These are phyloP conservation scores for Linnemannia exigua DNA, from an alignment of 192 early-diverging fungal genomes.

Conservation along the genomic window DNA sequence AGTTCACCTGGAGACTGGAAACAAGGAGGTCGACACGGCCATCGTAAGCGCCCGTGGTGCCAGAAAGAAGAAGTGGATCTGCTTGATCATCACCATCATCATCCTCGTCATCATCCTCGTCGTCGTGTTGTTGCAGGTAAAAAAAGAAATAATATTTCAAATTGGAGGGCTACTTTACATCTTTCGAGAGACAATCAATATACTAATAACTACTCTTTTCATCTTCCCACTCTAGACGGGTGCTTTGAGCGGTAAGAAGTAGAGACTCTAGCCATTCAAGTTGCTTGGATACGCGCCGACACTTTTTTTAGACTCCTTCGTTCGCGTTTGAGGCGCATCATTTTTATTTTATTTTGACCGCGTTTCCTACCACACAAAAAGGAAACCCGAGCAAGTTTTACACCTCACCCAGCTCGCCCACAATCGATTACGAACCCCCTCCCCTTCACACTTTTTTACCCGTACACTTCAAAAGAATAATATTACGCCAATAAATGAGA, in stretches of 20 bases:
- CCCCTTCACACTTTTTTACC: neutral
- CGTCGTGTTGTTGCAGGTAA: conserved; percentile 39
- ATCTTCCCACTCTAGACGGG: no score
- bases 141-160: neutral
- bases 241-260: no score
- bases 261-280: no score
- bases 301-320: no score
- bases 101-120: conserved; percentile 60
- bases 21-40: conserved; percentile 71
- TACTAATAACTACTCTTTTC: no score
- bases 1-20: conserved; percentile 77
- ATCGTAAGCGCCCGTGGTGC: conserved; percentile 59
- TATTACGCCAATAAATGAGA: neutral
- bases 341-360: neutral
- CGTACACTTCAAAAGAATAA: conserved; percentile 6
- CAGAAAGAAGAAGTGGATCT: conserved; percentile 73
- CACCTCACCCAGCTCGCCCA: neutral
- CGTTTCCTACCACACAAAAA: no score
- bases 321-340: no score
- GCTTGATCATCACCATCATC: conserved; percentile 58
- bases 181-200: no score
- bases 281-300: no score
- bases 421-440: neutral
- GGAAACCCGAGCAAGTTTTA: no score
- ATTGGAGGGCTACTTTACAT: neutral